These are phyloP conservation scores for Diplotaxis tenuifolia DNA, from an alignment of 345 rosid genomes.

Conservation along the genomic window DNA sequence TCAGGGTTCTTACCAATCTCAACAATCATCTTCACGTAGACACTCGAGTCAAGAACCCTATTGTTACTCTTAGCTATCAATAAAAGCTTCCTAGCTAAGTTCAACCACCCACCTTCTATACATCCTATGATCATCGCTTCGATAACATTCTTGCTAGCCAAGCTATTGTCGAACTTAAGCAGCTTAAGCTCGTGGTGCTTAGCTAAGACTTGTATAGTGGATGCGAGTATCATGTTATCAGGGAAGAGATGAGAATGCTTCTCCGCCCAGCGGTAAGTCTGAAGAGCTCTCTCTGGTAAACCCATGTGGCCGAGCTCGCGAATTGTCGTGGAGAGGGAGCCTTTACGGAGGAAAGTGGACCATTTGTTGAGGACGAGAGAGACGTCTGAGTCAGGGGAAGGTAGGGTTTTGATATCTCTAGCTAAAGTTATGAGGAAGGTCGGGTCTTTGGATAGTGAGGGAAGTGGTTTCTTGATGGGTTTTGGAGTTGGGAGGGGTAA, in stretches of 20 bases:
- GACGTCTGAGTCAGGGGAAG: slow-evolving; percentile 47
- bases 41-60: slow-evolving; percentile 58
- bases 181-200: slow-evolving; percentile 58
- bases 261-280: slow-evolving; percentile 83
- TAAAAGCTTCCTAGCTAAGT: slow-evolving; percentile 69
- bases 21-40: slow-evolving; percentile 68
- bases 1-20: slow-evolving; percentile 81
- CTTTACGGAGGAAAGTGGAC: slow-evolving; percentile 65
- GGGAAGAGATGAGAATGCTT: slow-evolving; percentile 63
- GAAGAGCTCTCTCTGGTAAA: slow-evolving; percentile 73
- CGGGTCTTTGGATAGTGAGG: slow-evolving; percentile 49
- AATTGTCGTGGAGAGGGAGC: slow-evolving; percentile 66
- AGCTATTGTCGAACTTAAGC: slow-evolving; percentile 51
- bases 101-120: slow-evolving; percentile 60
- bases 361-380: slow-evolving; percentile 54
- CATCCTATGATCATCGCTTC: slow-evolving; percentile 86
- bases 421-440: slow-evolving; percentile 64
- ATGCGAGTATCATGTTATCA: slow-evolving; percentile 63
- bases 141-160: slow-evolving; percentile 62
- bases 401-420: slow-evolving; percentile 54
- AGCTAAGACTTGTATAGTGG: slow-evolving; percentile 71
- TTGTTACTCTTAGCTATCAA: slow-evolving; percentile 47
- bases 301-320: slow-evolving; percentile 83
- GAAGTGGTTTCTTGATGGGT: slow-evolving; percentile 38
- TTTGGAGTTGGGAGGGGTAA: slow-evolving; percentile 63